These are phyloP conservation scores for Cucurbita pepo DNA, from an alignment of 306 rosid genomes.

Conservation along the genomic window DNA sequence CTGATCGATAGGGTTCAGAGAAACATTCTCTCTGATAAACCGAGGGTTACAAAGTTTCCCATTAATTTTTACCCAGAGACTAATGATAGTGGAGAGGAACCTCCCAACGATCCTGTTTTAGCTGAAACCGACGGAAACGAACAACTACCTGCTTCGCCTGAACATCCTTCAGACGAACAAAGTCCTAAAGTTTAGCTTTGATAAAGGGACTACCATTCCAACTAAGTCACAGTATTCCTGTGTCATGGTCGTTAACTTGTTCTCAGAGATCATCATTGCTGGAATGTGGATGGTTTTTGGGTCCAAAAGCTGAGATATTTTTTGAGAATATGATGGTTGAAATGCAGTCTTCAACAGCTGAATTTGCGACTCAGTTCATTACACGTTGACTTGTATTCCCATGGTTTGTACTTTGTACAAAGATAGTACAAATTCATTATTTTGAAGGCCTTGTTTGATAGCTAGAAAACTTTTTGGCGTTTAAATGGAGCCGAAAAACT, in stretches of 20 bases:
- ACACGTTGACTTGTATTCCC: not conserved
- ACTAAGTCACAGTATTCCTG: not conserved
- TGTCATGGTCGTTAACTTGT: not conserved
- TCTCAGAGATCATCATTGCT: not conserved
- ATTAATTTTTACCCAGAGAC: conserved; percentile 41
- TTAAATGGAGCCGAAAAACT: not conserved
- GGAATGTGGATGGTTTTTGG: not conserved
- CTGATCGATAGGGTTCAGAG: conserved; percentile 63
- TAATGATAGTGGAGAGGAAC: conserved; percentile 12
- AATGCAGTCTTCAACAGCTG: not conserved
- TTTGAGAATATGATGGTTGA: not conserved
- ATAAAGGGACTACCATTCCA: not conserved
- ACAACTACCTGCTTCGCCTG: conserved; percentile 17
- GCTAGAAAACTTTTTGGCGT: not conserved
- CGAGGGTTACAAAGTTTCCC: conserved; percentile 84
- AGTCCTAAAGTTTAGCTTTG: conserved; percentile 9
- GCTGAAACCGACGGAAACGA: conserved; percentile 18
- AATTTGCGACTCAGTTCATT: not conserved
- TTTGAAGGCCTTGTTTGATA: not conserved
- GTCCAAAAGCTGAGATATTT: not conserved
- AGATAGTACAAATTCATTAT: not conserved
- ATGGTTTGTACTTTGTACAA: not conserved
- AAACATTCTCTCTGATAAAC: conserved; percentile 87
- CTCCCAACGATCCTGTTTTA: conserved; percentile 8
- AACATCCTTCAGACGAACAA: conserved; percentile 23